Conservation (phyloP, 1,139 yeast genomes). For the Suhomyces terraborum region DNA sequence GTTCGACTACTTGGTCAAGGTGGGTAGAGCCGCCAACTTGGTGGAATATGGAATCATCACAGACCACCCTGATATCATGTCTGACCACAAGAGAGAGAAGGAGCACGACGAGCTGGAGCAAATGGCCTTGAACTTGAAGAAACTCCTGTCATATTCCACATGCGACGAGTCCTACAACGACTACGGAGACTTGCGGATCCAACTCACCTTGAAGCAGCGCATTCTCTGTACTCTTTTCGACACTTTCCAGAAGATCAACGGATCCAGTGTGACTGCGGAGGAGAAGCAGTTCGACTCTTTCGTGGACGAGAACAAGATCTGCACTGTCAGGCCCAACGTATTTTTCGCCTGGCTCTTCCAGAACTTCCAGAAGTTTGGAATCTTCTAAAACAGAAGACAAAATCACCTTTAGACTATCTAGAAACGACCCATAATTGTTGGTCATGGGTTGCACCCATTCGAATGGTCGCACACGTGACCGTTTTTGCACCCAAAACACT, state of each 20-base stretch:
- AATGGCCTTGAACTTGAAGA: conserved; percentile 11
- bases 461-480: not conserved
- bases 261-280: conserved; percentile 22
- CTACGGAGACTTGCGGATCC: conserved; percentile 21
- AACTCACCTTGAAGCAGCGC: conserved; percentile 26
- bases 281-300: conserved; percentile 27
- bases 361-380: conserved; percentile 36
- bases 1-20: conserved; percentile 41
- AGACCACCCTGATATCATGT: conserved; percentile 56
- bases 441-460: not conserved
- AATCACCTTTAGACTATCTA: not conserved
- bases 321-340: conserved; percentile 19
- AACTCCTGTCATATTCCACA: conserved; percentile 10
- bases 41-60: conserved; percentile 57
- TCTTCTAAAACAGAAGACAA: conserved; percentile 23
- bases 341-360: conserved; percentile 28
- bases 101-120: conserved; percentile 11
- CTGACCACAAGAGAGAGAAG: conserved; percentile 18
- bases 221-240: conserved; percentile 22
- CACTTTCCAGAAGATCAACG: conserved; percentile 19
- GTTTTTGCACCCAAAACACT: conserved; percentile 1
- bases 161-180: conserved; percentile 13
- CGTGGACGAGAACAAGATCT: conserved; percentile 30
- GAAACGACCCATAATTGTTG: not conserved
- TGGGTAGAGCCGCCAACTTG: conserved; percentile 31